Base-by-base conservation (phyloP, 768 basidiomycete species). In the Podaxis sp. region DNA sequence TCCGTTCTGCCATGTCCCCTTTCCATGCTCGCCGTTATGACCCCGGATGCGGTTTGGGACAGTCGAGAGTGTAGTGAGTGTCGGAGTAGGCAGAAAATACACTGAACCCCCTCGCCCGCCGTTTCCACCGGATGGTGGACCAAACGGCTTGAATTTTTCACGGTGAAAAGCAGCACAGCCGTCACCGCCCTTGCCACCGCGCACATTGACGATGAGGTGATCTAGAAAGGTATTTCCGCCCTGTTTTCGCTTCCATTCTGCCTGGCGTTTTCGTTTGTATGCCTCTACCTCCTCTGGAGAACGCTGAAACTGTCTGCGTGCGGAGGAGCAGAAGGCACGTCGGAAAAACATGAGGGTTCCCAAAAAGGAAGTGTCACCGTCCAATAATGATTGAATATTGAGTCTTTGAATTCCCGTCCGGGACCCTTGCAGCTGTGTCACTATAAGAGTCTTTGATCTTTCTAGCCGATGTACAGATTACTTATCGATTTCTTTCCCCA, bases 81-180 rank as follows among this genome's bases (percentile, higher is more conserved):
- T 81, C 0, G 89, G 81, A 0, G 90, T 89, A 0, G 96, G 92
- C 37, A 87, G 75, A 67, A 99, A 82, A 71, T 94, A 94, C 36
- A 99, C 87, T 68, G 90, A 87, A 3, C 93, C 95, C 28, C 96
- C 96, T 51, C 83, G 82, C 2, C 95, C 96, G 15, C 96, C 96
- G 64, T 91, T 91, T 0, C 96, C 96, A 0, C 96, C 96, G 10
- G 95, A 96, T 0, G 96, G 95, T 0, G 95, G 94, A 0, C 94
- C 93, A 64, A 86, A 84, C 1, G 89, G 85, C 61, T 85, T 86
- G 74, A 84, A 94, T 71, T 93, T 93, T 76, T 96, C 94, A 62
- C 93, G 87, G 69, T 95, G 90, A 69, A 98, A 97, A 4, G 96
- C 95, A 24, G 90, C 93, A 65, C 95, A 93, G 24, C 96, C 96